phyloP scores from a whole-genome alignment of 106 monocot species.

The Allium sativum region DNA sequence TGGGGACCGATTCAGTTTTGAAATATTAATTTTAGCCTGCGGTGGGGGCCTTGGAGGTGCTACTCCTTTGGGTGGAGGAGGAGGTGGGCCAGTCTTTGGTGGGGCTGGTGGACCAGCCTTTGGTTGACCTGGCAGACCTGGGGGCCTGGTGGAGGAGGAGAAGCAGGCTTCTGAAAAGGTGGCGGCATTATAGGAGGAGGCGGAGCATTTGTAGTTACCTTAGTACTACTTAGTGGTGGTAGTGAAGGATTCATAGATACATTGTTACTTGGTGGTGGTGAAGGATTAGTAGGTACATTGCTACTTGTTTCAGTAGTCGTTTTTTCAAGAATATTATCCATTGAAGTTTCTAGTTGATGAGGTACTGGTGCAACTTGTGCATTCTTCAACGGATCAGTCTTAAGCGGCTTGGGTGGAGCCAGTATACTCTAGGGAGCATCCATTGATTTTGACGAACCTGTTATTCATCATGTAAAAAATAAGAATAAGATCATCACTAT shows the following conservation, averaged over 20 bases:
- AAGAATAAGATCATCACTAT: no score
- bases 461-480: not conserved
- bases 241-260: constrained; percentile 1
- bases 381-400: constrained; percentile 12
- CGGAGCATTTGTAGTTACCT: not conserved
- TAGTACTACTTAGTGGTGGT: constrained; percentile 2
- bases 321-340: constrained; percentile 1
- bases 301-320: constrained; percentile 13
- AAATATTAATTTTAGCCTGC: not conserved
- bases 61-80: constrained; percentile 10
- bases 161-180: constrained; percentile 13
- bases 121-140: not conserved
- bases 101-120: constrained; percentile 2
- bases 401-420: constrained; percentile 13
- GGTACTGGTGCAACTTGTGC: constrained; percentile 8
- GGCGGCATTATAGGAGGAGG: constrained; percentile 22
- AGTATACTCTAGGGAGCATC: constrained; percentile 6
- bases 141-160: constrained; percentile 21
- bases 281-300: constrained; percentile 2
- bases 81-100: constrained; percentile 1
- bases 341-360: constrained; percentile 9
- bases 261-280: constrained; percentile 7
- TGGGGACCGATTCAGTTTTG: not conserved
- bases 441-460: constrained; percentile 35
- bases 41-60: constrained; percentile 8